These are phyloP conservation scores for Setomelanomma holmii DNA, from an alignment of 2,329 filamentous ascomycete species.

Conservation along the genomic window DNA sequence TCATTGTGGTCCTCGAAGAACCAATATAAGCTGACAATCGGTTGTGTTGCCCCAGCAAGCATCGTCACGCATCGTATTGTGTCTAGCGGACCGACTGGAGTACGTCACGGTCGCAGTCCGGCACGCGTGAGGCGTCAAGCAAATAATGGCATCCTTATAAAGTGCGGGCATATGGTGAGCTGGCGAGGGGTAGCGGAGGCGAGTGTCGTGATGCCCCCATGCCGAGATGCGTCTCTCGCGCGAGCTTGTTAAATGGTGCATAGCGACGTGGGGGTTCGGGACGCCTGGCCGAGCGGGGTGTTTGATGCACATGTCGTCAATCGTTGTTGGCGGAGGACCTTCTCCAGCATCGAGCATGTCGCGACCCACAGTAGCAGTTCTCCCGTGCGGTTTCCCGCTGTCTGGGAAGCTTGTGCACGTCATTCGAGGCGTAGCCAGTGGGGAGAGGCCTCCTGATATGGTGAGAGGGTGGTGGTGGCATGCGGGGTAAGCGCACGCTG, in stretches of 20 bases:
- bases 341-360: constrained; percentile 2
- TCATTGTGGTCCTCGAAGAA: neutral
- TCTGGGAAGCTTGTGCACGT: constrained; percentile 25
- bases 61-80: neutral
- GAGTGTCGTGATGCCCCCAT: constrained; percentile 13
- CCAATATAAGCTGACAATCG: neutral
- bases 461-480: constrained; percentile 9
- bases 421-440: constrained; percentile 14
- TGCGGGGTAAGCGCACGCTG: constrained; percentile 29
- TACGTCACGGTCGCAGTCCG: neutral
- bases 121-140: constrained; percentile 7
- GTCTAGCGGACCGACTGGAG: neutral
- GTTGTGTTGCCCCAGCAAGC: neutral
- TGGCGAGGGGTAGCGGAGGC: constrained; percentile 28
- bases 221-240: constrained; percentile 25
- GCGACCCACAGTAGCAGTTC: constrained; percentile 6
- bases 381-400: constrained; percentile 16
- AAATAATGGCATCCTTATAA: constrained; percentile 7
- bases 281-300: constrained; percentile 15
- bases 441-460: constrained; percentile 8
- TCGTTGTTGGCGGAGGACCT: neutral
- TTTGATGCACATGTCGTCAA: constrained; percentile 6
- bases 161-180: constrained; percentile 28
- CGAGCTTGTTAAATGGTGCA: constrained; percentile 32
- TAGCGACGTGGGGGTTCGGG: constrained; percentile 20